A percentile compares a stretch with the other conserved stretches of the same genome.
Conservation (phyloP, 345 rosid species). For the Populus tremula region DNA sequence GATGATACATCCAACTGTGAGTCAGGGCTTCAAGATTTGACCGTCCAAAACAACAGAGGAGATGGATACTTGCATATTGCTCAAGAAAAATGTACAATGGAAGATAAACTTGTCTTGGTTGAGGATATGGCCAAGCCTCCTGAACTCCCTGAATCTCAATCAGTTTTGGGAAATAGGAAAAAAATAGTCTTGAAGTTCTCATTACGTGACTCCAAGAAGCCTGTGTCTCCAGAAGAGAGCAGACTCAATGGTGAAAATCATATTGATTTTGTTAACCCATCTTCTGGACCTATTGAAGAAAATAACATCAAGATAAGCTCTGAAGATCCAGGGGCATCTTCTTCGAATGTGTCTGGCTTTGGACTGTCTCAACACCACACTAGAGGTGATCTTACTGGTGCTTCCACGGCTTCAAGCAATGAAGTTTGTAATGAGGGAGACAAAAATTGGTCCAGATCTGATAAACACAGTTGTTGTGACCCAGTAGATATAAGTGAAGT, state of each 20-base stretch:
- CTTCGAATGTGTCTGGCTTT: not conserved
- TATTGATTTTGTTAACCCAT: not conserved
- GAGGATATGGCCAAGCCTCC: conserved; percentile 4
- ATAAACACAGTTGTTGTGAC: conserved; percentile 11
- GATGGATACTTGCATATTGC: conserved; percentile 2
- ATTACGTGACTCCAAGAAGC: conserved; percentile 56
- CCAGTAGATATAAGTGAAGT: conserved; percentile 17
- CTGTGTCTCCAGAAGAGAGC: conserved; percentile 36
- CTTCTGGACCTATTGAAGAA: conserved; percentile 1
- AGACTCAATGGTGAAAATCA: conserved; percentile 12
- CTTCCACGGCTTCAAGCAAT: conserved; percentile 14
- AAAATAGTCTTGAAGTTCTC: conserved; percentile 34
- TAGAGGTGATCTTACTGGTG: conserved; percentile 25
- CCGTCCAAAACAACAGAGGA: not conserved
- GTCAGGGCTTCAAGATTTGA: conserved; percentile 14
- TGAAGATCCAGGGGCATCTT: conserved; percentile 13
- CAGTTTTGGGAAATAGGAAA: conserved; percentile 6
- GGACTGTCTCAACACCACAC: conserved; percentile 20
- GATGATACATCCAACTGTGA: conserved; percentile 15
- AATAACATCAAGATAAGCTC: conserved; percentile 1
- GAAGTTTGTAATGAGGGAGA: conserved; percentile 7
- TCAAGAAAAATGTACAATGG: not conserved
- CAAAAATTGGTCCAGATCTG: conserved; percentile 14
- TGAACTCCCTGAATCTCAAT: conserved; percentile 21
- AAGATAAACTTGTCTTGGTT: not conserved